Base-by-base conservation (phyloP, 305 asterid genomes). In the Stenogyne calaminthoides region DNA sequence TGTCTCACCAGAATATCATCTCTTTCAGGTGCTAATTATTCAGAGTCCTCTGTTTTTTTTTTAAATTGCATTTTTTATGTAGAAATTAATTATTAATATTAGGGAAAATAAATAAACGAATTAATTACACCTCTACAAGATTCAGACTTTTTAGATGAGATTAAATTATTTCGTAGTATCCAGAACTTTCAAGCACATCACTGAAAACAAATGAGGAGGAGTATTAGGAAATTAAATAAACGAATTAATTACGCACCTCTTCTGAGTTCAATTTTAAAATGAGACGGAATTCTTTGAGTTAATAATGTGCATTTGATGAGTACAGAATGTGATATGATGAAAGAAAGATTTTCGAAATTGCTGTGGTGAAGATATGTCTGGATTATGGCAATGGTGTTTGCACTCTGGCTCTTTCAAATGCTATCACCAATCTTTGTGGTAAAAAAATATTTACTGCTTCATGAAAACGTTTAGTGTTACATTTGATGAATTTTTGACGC, bases 331-430 rank as follows among this genome's bases (percentile, higher is more conserved):
- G 97, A 86, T 70, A 86, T 88, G 94, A 86, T 91, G 93, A 88
- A 79, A 76, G 91, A 91, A 57, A 88, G 91, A 78, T 91, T 91
- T 51, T 80, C 96, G 12, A 91, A 91, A 67, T 74, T 91, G 89
- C 75, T 91, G 86, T 27, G 97, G 97, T 49, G 96, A 91, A 82
- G 97, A 91, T 66, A 91, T 91, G 97, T 91, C 96, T 60, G 96
- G 97, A n/a, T 57, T 79, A 87, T 74, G 97, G 95, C 66, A 88
- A 88, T 81, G 97, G 97, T 15, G 96, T 89, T 71, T 86, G 86
- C 77, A 80, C 90, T 49, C 78, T 89, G 40, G 89, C 95, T 49
- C 72, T 89, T 72, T 89, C 97, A 10, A 91, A 91, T 83, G 89
- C 96, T 15, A 87, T 91, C 36, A 91, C 97, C 42, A 89, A 91